phyloP scores from a whole-genome alignment of 2,329 filamentous ascomycete species.

The Botrytis tulipae region DNA sequence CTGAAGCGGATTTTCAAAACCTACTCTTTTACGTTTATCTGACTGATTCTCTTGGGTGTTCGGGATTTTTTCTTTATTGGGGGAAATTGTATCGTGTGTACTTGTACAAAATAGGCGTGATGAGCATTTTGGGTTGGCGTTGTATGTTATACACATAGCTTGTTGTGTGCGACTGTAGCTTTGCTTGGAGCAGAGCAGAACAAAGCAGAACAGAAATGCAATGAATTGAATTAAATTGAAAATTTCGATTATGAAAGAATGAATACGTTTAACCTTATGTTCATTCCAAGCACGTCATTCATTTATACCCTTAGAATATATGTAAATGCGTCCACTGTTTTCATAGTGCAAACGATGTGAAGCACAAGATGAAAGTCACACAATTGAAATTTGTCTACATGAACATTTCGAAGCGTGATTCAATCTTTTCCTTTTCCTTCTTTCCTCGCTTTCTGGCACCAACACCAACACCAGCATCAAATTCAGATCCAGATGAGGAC shows the following conservation, averaged over 20 bases:
- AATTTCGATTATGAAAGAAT: neutral
- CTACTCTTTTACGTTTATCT: neutral
- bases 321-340: neutral
- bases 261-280: neutral
- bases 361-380: neutral
- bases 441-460: neutral
- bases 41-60: slow-evolving; percentile 18
- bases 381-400: neutral
- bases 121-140: slow-evolving; percentile 21
- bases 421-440: neutral
- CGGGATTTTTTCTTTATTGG: slow-evolving; percentile 12
- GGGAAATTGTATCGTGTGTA: neutral
- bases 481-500: neutral
- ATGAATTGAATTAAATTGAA: neutral
- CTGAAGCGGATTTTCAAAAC: neutral
- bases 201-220: neutral
- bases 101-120: slow-evolving; percentile 20
- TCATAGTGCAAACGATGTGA: neutral
- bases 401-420: neutral
- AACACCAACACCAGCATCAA: neutral
- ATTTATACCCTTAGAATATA: neutral
- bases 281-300: neutral
- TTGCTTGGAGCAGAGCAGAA: slow-evolving; percentile 16
- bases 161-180: slow-evolving; percentile 14
- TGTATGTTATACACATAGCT: slow-evolving; percentile 18